Base-by-base conservation (phyloP, 495 filamentous ascomycete genomes). In the Neurospora intermedia region DNA sequence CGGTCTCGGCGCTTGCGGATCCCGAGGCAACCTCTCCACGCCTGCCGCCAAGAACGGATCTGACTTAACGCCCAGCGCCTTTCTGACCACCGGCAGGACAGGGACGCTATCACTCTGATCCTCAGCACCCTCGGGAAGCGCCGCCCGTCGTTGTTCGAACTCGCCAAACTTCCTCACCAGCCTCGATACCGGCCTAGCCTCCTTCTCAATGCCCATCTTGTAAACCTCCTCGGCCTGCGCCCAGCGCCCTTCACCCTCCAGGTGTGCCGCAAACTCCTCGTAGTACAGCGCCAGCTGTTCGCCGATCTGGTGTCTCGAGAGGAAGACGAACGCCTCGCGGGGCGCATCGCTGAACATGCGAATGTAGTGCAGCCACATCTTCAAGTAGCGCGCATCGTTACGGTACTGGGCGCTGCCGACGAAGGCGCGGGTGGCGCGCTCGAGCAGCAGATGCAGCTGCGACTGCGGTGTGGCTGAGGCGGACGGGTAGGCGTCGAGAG, bases 151-250 rank as follows among this genome's bases (percentile, higher is more conserved):
- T 73, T 91, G 86, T 78, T 95, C 89, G 74, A 98, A 98, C 79
- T 98, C 95, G 72, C 87, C 89, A 78, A 93, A 98, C 82, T 97
- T 98, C 74, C 96, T 89, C 40, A 92, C 76, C 70, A 99, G 83
- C 66, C 96, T 86, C 78, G 95, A 92, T 1, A 85, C 85, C 6
- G 96, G 96, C 70, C 94, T 87, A 6, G 96, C 96, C 77, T 97
- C 93, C 45, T 88, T 88, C 77, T 98, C 92, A 62, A 98, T 88
- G 2, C 96, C 96, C 66, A 96, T 84, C 74, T 88, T 88, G 75
- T 96, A 99, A 3, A 99, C 91, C 80, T 99, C 96, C 72, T 96
- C 93, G 9, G 96, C 96, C 79, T 98, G 96, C 9, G 86, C 87
- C 93, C 95, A 97, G 69, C 94, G 87, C 20, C 91, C 93, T 13